Base-by-base conservation (phyloP, 164 flowering plant species). In the Liriodendron chinense region DNA sequence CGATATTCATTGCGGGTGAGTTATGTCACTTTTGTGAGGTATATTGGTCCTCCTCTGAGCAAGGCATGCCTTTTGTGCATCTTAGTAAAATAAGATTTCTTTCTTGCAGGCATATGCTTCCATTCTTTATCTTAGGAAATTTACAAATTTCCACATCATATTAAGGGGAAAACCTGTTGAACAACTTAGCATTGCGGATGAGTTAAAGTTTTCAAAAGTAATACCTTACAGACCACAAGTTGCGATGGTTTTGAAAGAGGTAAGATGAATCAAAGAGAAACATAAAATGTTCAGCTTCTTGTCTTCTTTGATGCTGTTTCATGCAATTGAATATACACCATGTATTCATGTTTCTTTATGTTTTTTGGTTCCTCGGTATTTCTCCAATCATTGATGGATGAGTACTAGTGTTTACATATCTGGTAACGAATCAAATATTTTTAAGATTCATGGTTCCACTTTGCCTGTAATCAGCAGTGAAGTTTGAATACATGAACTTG, bases 1-100 rank as follows among this genome's bases (percentile, higher is more conserved):
- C 94, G 96, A 20, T 89, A 75, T 83, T 96, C 98, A 56, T 81
- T 94, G 78, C 83, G 99, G 89, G 98, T 96, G 78, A 76, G 70
- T 21, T 74, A 62, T 74, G 47, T 22, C 62, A 4, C 43, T 10
- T 75, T 28, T 63, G 21, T 21, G 47, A 26, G 61, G 25, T 47
- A 23, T 50, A 16, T 68, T 43, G 67, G 69, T 66, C 14, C 47
- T n/a, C 6, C 18, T 75, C 43, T 49, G 57, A 4, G 43, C 43
- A 34, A 34, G 43, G 5, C 5, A 34, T 34, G 59, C 59, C 18
- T 53, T 53, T 12, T 53, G 59, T 53, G 18, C 71, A 72, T 48
- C 71, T n/a, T 57, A 12, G 12, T 48, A 56, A 23, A 47, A 72
- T 69, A 63, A 21, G 47, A 56, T 48, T 28, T 23, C 22, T 78